Evolutionary conservation across 2,329 filamentous ascomycete genomes (phyloP).

Genomic region (Pezicula radicicola): DNA sequence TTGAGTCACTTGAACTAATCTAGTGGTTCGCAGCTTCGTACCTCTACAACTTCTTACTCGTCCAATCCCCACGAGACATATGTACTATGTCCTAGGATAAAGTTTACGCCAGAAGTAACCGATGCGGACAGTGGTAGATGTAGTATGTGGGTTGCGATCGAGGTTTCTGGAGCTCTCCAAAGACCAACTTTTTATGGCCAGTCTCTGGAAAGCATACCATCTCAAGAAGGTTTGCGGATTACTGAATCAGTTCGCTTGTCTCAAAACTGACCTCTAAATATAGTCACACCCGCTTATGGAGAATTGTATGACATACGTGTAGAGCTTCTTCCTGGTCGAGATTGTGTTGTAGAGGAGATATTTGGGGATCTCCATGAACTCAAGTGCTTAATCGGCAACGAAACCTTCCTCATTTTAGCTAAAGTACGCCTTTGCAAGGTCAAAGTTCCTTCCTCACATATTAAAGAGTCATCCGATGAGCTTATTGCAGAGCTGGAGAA

Average conservation of each 20-base stretch:
- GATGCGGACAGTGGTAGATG: constrained; percentile 25
- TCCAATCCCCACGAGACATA: constrained; percentile 1
- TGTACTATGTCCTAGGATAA: constrained; percentile 26
- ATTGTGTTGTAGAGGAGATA: constrained; percentile 22
- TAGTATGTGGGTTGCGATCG: constrained; percentile 32
- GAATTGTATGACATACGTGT: constrained; percentile 25
- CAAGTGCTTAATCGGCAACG: constrained; percentile 16
- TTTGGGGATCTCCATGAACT: constrained; percentile 23
- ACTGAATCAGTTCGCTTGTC: background rate
- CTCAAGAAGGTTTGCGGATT: background rate
- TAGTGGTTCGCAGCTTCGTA: too few species aligned
- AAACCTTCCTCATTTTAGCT: constrained; percentile 26
- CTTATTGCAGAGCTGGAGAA: constrained; percentile 57
- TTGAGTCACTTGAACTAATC: too few species aligned
- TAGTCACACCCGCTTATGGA: constrained; percentile 19
- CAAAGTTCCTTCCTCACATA: constrained; percentile 16
- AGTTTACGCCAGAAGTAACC: constrained; percentile 26
- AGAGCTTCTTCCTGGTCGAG: constrained; percentile 19
- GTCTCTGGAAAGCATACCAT: background rate
- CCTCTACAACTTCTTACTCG: background rate
- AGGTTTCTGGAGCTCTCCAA: constrained; percentile 27
- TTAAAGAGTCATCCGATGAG: constrained; percentile 45
- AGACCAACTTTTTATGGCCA: constrained; percentile 13
- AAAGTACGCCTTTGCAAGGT: constrained; percentile 21
- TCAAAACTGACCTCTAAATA: background rate